Conservation (phyloP, 2,329 filamentous ascomycete genomes). For the Didymella pomorum region DNA sequence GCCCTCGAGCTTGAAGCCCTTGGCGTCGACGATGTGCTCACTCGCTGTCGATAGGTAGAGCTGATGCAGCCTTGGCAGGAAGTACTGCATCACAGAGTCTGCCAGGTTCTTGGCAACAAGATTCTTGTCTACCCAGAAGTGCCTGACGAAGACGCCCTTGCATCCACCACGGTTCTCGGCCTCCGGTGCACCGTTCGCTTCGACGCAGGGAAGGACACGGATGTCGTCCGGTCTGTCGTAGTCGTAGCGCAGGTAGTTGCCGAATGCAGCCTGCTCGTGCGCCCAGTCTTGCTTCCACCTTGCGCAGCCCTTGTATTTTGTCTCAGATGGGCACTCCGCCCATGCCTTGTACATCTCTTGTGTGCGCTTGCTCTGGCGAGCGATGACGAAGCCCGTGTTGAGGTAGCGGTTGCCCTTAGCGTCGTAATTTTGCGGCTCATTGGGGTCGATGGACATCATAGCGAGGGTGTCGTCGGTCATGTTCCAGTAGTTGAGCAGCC, state of each 20-base stretch:
- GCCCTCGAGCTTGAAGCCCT: slow-evolving; percentile 45
- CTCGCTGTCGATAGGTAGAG: slow-evolving; percentile 39
- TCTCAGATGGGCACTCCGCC: slow-evolving; percentile 50
- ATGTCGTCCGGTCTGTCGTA: slow-evolving; percentile 50
- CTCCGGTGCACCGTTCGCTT: slow-evolving; percentile 51
- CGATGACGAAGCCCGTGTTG: slow-evolving; percentile 57
- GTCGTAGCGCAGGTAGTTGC: slow-evolving; percentile 51
- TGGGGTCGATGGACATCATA: slow-evolving; percentile 58
- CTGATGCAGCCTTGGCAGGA: slow-evolving; percentile 46
- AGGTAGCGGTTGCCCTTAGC: slow-evolving; percentile 51
- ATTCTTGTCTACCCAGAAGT: slow-evolving; percentile 51
- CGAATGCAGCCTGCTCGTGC: slow-evolving; percentile 51
- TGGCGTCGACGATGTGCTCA: slow-evolving; percentile 47
- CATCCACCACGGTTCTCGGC: slow-evolving; percentile 45
- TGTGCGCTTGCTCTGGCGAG: slow-evolving; percentile 50
- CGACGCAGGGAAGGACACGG: slow-evolving; percentile 49
- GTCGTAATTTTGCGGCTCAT: slow-evolving; percentile 54
- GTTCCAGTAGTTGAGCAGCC: slow-evolving; percentile 61
- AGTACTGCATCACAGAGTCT: slow-evolving; percentile 50
- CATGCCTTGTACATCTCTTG: slow-evolving; percentile 51
- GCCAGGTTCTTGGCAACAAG: slow-evolving; percentile 43
- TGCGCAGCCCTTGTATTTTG: slow-evolving; percentile 46
- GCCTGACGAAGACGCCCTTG: slow-evolving; percentile 51
- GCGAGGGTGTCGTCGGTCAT: slow-evolving; percentile 56
- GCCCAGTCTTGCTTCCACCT: slow-evolving; percentile 49